Evolutionary conservation across 352 stramenopile species (phyloP).

Genomic region (Phytophthora fragariae): DNA sequence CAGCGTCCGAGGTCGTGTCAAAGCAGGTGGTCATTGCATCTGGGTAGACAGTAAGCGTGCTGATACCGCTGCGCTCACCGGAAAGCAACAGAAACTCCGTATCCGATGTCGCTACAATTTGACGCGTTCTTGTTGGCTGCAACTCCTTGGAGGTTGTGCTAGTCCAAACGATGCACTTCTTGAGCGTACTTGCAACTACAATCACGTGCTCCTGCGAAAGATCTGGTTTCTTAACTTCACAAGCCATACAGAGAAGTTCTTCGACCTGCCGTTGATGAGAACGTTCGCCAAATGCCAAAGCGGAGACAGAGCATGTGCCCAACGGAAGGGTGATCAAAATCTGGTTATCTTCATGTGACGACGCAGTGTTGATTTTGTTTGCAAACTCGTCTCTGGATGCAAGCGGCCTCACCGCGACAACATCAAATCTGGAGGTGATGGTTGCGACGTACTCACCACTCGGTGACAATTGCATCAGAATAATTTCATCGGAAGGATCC

Average conservation of each 20-base stretch:
- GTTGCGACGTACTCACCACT: conserved; percentile 27
- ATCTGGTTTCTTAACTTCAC: conserved; percentile 12
- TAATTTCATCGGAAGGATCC: conserved; percentile 26
- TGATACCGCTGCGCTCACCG: conserved; percentile 23
- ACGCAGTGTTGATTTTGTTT: neutral
- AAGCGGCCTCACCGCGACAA: conserved; percentile 25
- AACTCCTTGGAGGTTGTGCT: conserved; percentile 16
- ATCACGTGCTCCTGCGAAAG: conserved; percentile 6
- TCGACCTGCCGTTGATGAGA: neutral
- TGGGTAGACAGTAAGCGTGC: conserved; percentile 14
- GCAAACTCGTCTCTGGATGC: neutral
- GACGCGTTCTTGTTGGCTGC: conserved; percentile 8
- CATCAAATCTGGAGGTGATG: conserved; percentile 34
- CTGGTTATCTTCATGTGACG: neutral
- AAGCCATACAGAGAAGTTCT: conserved; percentile 41
- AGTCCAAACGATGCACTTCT: conserved; percentile 32
- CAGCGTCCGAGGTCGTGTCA: neutral
- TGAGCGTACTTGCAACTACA: conserved; percentile 20
- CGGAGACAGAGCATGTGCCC: conserved; percentile 17
- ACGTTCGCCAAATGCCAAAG: conserved; percentile 29
- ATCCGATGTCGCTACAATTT: conserved; percentile 30
- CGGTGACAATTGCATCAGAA: conserved; percentile 40
- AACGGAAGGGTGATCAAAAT: conserved; percentile 20
- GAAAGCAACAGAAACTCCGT: conserved; percentile 37
- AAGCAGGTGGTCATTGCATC: neutral